Conservation (phyloP, 352 stramenopile genomes). For the Pythium sp. region DNA sequence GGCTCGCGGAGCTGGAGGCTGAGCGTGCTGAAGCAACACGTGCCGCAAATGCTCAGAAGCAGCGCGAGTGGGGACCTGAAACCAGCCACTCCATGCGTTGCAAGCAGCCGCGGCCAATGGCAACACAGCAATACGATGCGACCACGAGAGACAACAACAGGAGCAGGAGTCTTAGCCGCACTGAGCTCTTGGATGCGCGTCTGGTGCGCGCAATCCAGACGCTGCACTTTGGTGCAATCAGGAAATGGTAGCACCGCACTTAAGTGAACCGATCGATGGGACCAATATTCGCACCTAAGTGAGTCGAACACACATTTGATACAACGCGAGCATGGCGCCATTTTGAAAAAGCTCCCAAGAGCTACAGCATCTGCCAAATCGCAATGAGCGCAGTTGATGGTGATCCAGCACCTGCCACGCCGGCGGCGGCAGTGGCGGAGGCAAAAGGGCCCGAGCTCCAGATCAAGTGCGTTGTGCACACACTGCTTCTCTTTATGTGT, state of each 20-base stretch:
- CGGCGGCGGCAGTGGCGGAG: constrained; percentile 8
- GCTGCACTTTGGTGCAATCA: constrained; percentile 24
- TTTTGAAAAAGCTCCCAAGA: background rate
- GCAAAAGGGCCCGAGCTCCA: constrained; percentile 33
- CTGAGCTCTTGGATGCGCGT: constrained; percentile 24
- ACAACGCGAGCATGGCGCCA: background rate
- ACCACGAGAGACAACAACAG: background rate
- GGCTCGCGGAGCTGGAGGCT: constrained; percentile 9
- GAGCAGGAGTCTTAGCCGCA: background rate
- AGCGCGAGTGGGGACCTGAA: background rate
- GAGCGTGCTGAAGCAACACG: background rate
- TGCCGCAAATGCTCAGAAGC: background rate
- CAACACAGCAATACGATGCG: background rate
- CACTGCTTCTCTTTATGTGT: background rate
- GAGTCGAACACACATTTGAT: constrained; percentile 5
- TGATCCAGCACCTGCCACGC: constrained; percentile 10
- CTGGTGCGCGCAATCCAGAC: constrained; percentile 32
- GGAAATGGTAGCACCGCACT: constrained; percentile 8
- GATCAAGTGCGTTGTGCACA: constrained; percentile 56
- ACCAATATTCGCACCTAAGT: background rate
- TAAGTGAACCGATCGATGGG: background rate
- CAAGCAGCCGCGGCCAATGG: background rate
- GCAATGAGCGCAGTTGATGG: constrained; percentile 10
- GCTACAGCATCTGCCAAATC: background rate
- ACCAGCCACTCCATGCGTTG: background rate